These are phyloP conservation scores for Aspergillus vadensis DNA, from an alignment of 2,329 filamentous ascomycete species.

Conservation along the genomic window DNA sequence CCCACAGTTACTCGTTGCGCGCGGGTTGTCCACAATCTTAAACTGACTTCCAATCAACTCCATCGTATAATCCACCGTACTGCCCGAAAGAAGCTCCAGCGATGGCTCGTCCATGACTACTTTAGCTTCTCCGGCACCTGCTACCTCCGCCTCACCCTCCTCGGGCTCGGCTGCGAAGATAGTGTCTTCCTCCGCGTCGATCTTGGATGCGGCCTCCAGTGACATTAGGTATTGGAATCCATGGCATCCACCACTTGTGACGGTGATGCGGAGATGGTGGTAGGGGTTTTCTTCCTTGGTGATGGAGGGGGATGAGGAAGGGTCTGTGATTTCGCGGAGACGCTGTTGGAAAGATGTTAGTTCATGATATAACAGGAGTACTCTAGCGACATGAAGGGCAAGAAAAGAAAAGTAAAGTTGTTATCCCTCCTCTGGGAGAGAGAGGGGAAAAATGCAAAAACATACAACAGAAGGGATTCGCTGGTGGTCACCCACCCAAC, in stretches of 20 bases:
- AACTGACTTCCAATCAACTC: constrained; percentile 95
- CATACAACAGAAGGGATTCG: constrained; percentile 50
- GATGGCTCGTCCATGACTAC: constrained; percentile 87
- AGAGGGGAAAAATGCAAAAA: constrained; percentile 32
- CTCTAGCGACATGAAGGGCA: background rate
- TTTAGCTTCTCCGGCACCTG: constrained; percentile 63
- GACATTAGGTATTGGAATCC: constrained; percentile 98
- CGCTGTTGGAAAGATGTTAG: constrained; percentile 47
- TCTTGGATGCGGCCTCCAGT: constrained; percentile 61
- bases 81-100: constrained; percentile 84
- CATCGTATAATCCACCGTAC: constrained; percentile 94
- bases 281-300: constrained; percentile 64
- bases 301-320: constrained; percentile 43
- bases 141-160: constrained; percentile 24
- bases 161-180: constrained; percentile 69
- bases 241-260: constrained; percentile 93
- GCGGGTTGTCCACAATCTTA: constrained; percentile 91
- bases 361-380: background rate
- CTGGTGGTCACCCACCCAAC: constrained; percentile 52
- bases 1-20: constrained; percentile 90
- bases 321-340: constrained; percentile 71
- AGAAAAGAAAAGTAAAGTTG: background rate
- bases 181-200: constrained; percentile 77
- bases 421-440: background rate
- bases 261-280: constrained; percentile 84